Evolutionary conservation across 169 alveolate species (phyloP).

Genomic region (Eimeria sp.): DNA sequence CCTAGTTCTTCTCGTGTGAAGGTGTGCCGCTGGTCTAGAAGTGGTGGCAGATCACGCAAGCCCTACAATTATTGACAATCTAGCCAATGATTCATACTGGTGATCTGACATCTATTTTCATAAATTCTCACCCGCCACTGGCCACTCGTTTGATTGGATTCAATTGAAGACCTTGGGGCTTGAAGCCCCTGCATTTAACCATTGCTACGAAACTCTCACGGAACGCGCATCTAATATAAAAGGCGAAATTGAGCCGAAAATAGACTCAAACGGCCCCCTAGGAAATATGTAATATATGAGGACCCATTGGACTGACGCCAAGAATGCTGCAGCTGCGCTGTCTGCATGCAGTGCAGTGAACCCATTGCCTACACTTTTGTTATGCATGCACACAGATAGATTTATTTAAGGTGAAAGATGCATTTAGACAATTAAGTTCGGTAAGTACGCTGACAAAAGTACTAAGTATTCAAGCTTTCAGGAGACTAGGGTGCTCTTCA

Average conservation of each 20-base stretch:
- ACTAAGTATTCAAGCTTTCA: neutral
- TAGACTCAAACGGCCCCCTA: neutral
- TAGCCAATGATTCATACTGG: neutral
- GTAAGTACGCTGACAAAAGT: neutral
- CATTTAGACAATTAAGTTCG: neutral
- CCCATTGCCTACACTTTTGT: neutral
- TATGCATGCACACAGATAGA: neutral
- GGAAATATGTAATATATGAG: neutral
- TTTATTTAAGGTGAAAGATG: neutral
- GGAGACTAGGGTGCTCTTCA: too few relatives aligned
- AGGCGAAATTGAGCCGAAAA: neutral
- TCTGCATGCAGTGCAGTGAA: constrained; percentile 50
- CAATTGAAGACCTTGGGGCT: constrained; percentile 82
- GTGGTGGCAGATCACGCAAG: neutral
- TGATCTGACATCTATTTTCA: neutral
- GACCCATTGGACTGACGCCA: neutral
- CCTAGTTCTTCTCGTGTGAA: neutral
- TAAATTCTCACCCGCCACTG: constrained; percentile 61
- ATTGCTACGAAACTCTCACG: constrained; percentile 21
- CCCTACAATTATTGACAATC: neutral
- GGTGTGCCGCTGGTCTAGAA: neutral
- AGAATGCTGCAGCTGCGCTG: neutral
- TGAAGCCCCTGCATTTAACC: constrained; percentile 83
- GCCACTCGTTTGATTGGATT: constrained; percentile 79
- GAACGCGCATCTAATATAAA: constrained; percentile 6